Evolutionary conservation across 2,329 filamentous ascomycete species (phyloP).

Genomic region (Exophiala sp.): DNA sequence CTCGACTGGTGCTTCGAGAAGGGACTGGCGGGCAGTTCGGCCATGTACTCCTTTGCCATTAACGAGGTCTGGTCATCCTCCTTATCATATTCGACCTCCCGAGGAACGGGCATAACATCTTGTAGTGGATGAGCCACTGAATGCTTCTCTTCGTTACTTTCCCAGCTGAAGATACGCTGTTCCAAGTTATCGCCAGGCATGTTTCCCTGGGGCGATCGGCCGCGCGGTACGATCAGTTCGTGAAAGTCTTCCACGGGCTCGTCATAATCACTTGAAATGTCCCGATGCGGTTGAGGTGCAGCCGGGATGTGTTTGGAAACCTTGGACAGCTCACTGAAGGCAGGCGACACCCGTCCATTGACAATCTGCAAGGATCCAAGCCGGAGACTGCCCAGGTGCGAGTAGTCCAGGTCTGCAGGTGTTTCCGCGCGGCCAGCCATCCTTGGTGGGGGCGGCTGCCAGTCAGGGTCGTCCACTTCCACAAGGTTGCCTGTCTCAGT

Average conservation of each 20-base stretch:
- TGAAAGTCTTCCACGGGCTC: conserved; percentile 19
- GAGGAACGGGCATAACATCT: conserved; percentile 2
- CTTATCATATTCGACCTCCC: background rate
- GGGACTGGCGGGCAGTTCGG: conserved; percentile 24
- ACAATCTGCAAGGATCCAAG: conserved; percentile 27
- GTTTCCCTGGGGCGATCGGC: background rate
- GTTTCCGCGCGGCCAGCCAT: conserved; percentile 23
- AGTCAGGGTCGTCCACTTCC: conserved; percentile 9
- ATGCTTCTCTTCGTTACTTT: conserved; percentile 8
- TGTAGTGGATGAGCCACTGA: conserved; percentile 3
- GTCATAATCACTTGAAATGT: conserved; percentile 26
- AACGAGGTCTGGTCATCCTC: conserved; percentile 14
- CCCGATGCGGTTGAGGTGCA: conserved; percentile 10
- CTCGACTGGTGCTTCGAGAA: conserved; percentile 9
- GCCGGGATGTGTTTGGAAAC: conserved; percentile 19
- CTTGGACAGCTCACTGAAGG: conserved; percentile 27
- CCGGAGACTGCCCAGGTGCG: conserved; percentile 23
- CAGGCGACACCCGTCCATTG: conserved; percentile 28
- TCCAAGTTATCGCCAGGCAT: background rate
- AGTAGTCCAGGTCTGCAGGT: conserved; percentile 26
- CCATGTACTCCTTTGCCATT: conserved; percentile 28
- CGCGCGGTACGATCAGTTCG: background rate
- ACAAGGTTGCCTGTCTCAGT: conserved; percentile 6
- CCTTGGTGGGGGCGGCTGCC: conserved; percentile 20
- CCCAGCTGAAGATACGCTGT: conserved; percentile 16